Conservation (phyloP, 306 rosid genomes). For the Casuarina glauca region DNA sequence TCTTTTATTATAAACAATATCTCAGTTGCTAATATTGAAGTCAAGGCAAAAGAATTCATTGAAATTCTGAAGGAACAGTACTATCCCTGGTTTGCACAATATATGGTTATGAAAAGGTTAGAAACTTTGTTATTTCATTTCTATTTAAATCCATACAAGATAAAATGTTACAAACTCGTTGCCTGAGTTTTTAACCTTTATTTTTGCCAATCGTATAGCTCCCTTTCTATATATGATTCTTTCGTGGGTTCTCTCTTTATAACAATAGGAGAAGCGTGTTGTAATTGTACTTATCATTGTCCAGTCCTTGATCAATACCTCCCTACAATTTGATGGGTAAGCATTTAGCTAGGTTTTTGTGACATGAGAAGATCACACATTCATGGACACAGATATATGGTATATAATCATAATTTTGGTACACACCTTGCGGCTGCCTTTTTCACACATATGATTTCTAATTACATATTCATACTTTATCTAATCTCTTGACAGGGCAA, state of each 20-base stretch:
- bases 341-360: slow-evolving; percentile 3
- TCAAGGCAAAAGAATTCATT: slow-evolving; percentile 69
- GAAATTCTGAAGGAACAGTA: slow-evolving; percentile 82
- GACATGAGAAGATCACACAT: neutral
- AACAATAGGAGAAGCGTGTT: neutral
- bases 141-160: neutral
- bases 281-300: neutral
- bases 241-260: neutral
- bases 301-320: neutral
- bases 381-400: neutral
- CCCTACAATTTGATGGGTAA: neutral
- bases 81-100: slow-evolving; percentile 97
- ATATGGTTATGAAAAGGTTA: slow-evolving; percentile 99
- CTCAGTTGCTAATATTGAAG: slow-evolving; percentile 69
- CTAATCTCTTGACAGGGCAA: slow-evolving; percentile 60
- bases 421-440: slow-evolving; percentile 3
- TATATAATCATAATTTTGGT: neutral
- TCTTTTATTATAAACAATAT: slow-evolving; percentile 90
- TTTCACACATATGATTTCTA: neutral
- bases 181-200: neutral
- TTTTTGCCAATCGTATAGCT: neutral
- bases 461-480: slow-evolving; percentile 1
- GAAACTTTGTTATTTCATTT: neutral
- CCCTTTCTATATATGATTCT: neutral
- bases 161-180: neutral